Evolutionary conservation across 2,329 filamentous ascomycete species (phyloP).

Genomic region (Calonectria fujianensis): DNA sequence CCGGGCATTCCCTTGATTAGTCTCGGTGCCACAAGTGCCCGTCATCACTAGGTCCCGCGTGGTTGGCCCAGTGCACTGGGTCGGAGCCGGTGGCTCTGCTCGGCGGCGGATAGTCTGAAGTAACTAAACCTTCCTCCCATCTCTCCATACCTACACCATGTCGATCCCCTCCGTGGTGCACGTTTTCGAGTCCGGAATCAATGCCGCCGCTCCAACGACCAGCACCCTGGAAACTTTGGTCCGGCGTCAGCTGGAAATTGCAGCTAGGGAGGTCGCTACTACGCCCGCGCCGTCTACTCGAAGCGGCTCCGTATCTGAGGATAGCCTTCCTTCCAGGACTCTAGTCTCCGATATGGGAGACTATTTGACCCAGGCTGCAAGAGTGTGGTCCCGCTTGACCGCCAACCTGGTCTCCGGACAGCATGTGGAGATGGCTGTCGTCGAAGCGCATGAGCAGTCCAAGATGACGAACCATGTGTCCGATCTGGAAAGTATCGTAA

Average conservation of each 20-base stretch:
- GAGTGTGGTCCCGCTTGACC: slow-evolving; percentile 59
- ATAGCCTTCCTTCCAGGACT: slow-evolving; percentile 48
- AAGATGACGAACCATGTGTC: slow-evolving; percentile 51
- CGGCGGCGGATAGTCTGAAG: slow-evolving; percentile 40
- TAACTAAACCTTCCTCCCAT: slow-evolving; percentile 42
- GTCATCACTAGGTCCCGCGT: slow-evolving; percentile 53
- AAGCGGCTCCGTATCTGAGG: slow-evolving; percentile 14
- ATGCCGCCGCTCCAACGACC: slow-evolving; percentile 42
- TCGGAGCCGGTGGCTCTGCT: slow-evolving; percentile 43
- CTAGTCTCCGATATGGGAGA: slow-evolving; percentile 61
- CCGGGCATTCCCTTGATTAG: slow-evolving; percentile 49
- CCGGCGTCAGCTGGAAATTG: slow-evolving; percentile 54
- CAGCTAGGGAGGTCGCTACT: slow-evolving; percentile 51
- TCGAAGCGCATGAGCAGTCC: slow-evolving; percentile 56
- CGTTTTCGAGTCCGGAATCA: slow-evolving; percentile 57
- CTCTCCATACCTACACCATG: slow-evolving; percentile 46
- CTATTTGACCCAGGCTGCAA: slow-evolving; percentile 59
- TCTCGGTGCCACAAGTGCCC: slow-evolving; percentile 52
- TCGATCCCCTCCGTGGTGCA: slow-evolving; percentile 54
- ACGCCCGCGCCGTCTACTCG: slow-evolving; percentile 32
- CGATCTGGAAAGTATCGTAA: slow-evolving; percentile 55
- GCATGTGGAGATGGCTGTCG: slow-evolving; percentile 56
- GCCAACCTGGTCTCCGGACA: slow-evolving; percentile 58
- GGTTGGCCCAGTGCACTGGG: slow-evolving; percentile 49
- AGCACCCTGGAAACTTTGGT: slow-evolving; percentile 55